Conservation (phyloP, 306 rosid species). For the Geum urbanum region DNA sequence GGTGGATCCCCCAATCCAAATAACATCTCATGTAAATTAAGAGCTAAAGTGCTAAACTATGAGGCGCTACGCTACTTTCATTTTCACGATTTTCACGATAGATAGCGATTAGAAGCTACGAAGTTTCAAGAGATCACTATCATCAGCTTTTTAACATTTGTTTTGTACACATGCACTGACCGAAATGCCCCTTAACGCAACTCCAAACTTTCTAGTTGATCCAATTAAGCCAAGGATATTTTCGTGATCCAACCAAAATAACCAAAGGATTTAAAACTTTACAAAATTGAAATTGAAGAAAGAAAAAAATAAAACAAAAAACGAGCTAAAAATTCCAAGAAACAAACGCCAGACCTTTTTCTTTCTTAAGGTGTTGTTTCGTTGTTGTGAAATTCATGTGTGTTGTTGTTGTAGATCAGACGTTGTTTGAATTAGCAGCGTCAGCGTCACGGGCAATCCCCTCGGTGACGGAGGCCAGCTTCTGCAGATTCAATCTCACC, state of each 20-base stretch:
- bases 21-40: no score
- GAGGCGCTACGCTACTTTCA: no score
- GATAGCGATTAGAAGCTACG: neutral
- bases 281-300: neutral
- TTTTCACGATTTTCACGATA: no score
- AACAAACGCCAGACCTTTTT: neutral
- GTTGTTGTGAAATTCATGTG: neutral
- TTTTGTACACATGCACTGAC: slow-evolving; percentile 47
- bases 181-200: slow-evolving; percentile 34
- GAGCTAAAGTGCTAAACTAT: no score
- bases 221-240: slow-evolving; percentile 24
- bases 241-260: neutral
- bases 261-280: neutral
- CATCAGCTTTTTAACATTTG: slow-evolving; percentile 35
- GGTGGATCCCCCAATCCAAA: no score
- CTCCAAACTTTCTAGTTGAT: slow-evolving; percentile 17
- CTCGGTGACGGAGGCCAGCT: slow-evolving; percentile 83
- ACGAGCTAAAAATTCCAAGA: neutral
- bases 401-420: slow-evolving; percentile 11
- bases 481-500: slow-evolving; percentile 85
- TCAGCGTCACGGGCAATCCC: slow-evolving; percentile 49
- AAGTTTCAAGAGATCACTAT: slow-evolving; percentile 19
- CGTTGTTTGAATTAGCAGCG: slow-evolving; percentile 40
- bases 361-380: no score
- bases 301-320: neutral